A percentile compares a stretch with the other conserved stretches of the same genome.
phyloP scores from a whole-genome alignment of 139 green algal species.

The Bryopsis sp. region DNA sequence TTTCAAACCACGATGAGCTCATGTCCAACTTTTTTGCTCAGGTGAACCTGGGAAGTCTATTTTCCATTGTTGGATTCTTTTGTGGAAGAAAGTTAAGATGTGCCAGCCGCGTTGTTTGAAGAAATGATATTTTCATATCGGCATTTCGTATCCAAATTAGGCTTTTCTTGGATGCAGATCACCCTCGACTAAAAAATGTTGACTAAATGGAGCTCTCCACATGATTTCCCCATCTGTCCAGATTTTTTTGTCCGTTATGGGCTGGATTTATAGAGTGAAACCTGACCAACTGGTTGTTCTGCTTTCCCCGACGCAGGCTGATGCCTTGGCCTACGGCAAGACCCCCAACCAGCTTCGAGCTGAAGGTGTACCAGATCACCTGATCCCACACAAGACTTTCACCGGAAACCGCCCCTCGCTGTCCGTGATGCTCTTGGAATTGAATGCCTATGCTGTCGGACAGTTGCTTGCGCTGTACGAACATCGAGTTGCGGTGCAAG shows the following conservation, averaged over 20 bases:
- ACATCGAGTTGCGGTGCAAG: slow-evolving; percentile 87
- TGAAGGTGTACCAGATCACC: slow-evolving; percentile 78
- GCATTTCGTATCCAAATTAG: too few relatives aligned
- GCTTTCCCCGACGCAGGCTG: slow-evolving; percentile 37
- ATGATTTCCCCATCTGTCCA: too few relatives aligned
- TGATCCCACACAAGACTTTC: slow-evolving; percentile 91
- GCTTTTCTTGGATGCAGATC: too few relatives aligned
- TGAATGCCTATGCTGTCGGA: slow-evolving; percentile 84
- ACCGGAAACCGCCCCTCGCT: slow-evolving; percentile 89
- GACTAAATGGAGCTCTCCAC: too few relatives aligned
- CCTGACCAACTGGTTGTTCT: neutral
- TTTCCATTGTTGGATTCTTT: too few relatives aligned
- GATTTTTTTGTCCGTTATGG: too few relatives aligned
- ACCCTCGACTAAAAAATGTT: too few relatives aligned
- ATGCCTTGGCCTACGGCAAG: slow-evolving; percentile 95
- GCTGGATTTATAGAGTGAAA: too few relatives aligned
- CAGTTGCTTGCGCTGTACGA: slow-evolving; percentile 97
- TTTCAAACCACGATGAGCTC: slow-evolving; percentile 98
- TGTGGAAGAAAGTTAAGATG: too few relatives aligned
- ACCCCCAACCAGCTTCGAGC: slow-evolving; percentile 63
- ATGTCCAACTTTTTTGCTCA: slow-evolving; percentile 99
- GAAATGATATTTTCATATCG: too few relatives aligned
- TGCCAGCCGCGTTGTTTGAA: too few relatives aligned
- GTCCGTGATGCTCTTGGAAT: slow-evolving; percentile 82
- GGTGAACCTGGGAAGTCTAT: slow-evolving; percentile 14